These are phyloP conservation scores for Saccharum officinarum DNA, from an alignment of 176 grass and related monocot genomes.

Conservation along the genomic window DNA sequence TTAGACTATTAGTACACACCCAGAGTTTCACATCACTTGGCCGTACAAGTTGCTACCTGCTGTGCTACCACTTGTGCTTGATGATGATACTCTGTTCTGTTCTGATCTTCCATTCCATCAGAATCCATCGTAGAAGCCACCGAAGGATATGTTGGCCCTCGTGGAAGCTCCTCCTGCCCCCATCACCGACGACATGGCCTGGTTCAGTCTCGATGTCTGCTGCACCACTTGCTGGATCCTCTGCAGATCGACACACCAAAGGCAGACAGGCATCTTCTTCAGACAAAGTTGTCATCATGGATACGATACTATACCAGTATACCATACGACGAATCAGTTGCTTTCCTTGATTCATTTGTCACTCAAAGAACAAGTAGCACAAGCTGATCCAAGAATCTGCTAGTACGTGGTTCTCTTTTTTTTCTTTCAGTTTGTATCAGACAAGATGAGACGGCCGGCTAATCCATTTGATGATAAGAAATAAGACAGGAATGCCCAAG, in stretches of 20 bases:
- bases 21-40: neutral
- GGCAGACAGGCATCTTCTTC: slow-evolving; percentile 16
- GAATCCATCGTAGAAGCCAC: slow-evolving; percentile 69
- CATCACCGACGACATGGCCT: slow-evolving; percentile 70
- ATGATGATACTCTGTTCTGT: neutral
- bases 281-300: neutral
- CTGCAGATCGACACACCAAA: slow-evolving; percentile 49
- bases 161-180: slow-evolving; percentile 52
- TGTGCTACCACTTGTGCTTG: neutral
- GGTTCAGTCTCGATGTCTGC: slow-evolving; percentile 86
- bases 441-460: neutral
- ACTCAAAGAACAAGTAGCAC: neutral
- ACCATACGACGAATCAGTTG: neutral
- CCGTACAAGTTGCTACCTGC: neutral
- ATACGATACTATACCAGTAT: neutral
- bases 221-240: slow-evolving; percentile 82
- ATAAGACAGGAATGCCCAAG: neutral
- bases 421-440: neutral
- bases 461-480: neutral
- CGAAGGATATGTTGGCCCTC: slow-evolving; percentile 76
- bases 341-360: neutral
- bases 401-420: too few relatives aligned
- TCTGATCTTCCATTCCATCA: slow-evolving; percentile 32
- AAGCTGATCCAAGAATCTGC: neutral
- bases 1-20: neutral